phyloP scores from a whole-genome alignment of 352 stramenopile species.

The Phytopythium helicoides region DNA sequence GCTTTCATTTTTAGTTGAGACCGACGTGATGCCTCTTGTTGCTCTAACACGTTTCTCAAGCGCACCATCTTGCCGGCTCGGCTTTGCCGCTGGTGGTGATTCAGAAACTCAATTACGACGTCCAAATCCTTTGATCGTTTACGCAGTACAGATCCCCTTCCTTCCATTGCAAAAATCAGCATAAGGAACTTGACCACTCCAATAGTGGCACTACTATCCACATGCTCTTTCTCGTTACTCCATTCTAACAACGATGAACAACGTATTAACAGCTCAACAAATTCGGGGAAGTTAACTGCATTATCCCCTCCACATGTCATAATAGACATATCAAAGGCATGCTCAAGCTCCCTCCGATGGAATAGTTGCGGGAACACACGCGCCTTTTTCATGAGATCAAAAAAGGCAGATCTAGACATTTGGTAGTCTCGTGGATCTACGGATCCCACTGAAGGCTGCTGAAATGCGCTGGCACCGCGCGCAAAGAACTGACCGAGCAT shows the following conservation, averaged over 20 bases:
- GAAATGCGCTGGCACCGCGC: slow-evolving; percentile 11
- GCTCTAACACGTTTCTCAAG: slow-evolving; percentile 40
- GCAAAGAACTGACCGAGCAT: slow-evolving; percentile 45
- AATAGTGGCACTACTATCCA: slow-evolving; percentile 15
- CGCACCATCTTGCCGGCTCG: slow-evolving; percentile 38
- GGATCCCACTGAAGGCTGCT: not conserved
- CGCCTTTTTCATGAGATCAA: slow-evolving; percentile 50
- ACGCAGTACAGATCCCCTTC: slow-evolving; percentile 51
- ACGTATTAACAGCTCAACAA: slow-evolving; percentile 53
- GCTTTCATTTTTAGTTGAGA: slow-evolving; percentile 1
- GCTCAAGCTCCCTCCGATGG: slow-evolving; percentile 48
- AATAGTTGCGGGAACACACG: slow-evolving; percentile 60
- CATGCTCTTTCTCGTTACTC: slow-evolving; percentile 11
- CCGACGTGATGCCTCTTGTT: slow-evolving; percentile 18
- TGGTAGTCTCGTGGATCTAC: slow-evolving; percentile 18
- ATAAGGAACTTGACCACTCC: slow-evolving; percentile 68
- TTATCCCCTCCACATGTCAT: slow-evolving; percentile 20
- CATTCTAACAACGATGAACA: slow-evolving; percentile 51
- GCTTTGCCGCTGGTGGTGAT: slow-evolving; percentile 33
- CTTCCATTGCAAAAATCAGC: slow-evolving; percentile 79
- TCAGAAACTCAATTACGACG: slow-evolving; percentile 45
- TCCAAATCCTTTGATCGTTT: slow-evolving; percentile 56
- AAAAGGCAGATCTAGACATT: slow-evolving; percentile 31
- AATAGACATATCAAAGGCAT: slow-evolving; percentile 33
- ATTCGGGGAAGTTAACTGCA: slow-evolving; percentile 53